Evolutionary conservation across 306 rosid species (phyloP).

Genomic region (Prunus campanulata): DNA sequence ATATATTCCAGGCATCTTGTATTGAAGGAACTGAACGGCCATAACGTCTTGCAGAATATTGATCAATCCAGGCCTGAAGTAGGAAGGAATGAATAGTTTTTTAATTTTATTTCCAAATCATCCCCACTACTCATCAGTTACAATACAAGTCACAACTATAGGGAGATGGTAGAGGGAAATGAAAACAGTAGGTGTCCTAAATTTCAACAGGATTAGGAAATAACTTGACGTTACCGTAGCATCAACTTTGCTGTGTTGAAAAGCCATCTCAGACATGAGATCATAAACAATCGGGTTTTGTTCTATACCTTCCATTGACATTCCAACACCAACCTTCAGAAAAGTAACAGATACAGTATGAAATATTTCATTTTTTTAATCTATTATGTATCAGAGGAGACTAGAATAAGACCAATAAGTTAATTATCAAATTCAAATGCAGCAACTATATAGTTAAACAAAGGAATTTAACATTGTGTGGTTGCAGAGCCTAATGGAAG

Average conservation of each 20-base stretch:
- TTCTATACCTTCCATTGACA: constrained; percentile 96
- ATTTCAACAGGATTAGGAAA: background rate
- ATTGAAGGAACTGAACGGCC: constrained; percentile 62
- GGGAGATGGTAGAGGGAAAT: background rate
- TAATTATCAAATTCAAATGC: background rate
- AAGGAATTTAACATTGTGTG: background rate
- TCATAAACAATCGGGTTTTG: constrained; percentile 88
- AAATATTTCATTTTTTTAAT: background rate
- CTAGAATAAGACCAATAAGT: background rate
- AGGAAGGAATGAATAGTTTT: constrained; percentile 2
- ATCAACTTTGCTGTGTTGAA: constrained; percentile 60
- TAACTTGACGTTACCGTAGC: constrained; percentile 48
- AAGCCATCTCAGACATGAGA: constrained; percentile 93
- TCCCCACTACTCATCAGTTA: background rate
- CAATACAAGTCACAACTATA: background rate
- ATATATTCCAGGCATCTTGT: constrained; percentile 73
- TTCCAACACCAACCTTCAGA: constrained; percentile 85
- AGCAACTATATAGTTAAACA: background rate
- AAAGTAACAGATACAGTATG: constrained; percentile 23
- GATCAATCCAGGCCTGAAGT: constrained; percentile 74
- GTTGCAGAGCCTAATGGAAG: background rate
- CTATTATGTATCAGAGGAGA: background rate
- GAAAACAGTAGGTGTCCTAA: background rate
- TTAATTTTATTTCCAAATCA: background rate
- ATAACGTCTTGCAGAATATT: constrained; percentile 70